Evolutionary conservation across 2,329 filamentous ascomycete genomes (phyloP).

Genomic region (Penicillium oxalicum): DNA sequence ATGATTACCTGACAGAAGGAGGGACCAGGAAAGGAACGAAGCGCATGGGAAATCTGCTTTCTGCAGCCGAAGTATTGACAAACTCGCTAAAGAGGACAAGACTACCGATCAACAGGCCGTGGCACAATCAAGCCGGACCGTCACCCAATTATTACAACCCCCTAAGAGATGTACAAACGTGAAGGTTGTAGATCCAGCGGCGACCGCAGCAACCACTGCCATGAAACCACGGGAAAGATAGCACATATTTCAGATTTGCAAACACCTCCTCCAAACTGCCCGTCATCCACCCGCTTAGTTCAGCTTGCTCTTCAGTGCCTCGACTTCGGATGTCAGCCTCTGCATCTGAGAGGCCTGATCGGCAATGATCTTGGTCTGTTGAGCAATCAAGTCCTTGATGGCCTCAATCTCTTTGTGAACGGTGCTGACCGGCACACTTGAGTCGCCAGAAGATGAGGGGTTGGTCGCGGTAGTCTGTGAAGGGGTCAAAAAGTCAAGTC

Average conservation of each 20-base stretch:
- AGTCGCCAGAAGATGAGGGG: conserved; percentile 21
- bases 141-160: conserved; percentile 9
- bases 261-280: background rate
- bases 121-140: conserved; percentile 2
- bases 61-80: conserved; percentile 21
- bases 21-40: background rate
- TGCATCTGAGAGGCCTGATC: conserved; percentile 72
- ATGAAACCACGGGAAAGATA: conserved; percentile 1
- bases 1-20: no score
- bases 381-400: conserved; percentile 71
- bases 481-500: no score
- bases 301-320: conserved; percentile 72
- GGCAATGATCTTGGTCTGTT: conserved; percentile 70
- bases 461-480: conserved; percentile 23
- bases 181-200: background rate
- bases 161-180: conserved; percentile 7
- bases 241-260: conserved; percentile 4
- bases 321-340: conserved; percentile 65
- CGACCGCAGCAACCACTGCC: background rate
- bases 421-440: conserved; percentile 28
- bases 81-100: conserved; percentile 19
- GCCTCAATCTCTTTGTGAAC: conserved; percentile 64
- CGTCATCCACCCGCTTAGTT: conserved; percentile 30
- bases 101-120: conserved; percentile 18
- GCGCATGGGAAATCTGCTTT: conserved; percentile 1